Conservation (phyloP, 2,329 filamentous ascomycete genomes). For the Epichloe gansuensis region DNA sequence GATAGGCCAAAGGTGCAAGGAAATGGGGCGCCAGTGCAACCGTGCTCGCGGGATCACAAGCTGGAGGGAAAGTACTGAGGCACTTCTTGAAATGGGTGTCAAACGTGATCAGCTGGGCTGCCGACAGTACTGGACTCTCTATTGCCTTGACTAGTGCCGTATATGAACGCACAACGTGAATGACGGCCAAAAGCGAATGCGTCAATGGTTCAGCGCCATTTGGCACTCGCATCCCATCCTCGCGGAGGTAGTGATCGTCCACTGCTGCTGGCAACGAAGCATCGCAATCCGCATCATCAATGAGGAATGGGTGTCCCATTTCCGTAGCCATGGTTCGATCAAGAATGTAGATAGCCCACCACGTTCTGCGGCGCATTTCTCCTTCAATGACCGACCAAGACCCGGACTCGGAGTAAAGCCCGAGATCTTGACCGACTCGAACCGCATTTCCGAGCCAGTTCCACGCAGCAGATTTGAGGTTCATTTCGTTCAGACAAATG, state of each 20-base stretch:
- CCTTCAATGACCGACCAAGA: constrained; percentile 64
- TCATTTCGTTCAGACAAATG: constrained; percentile 74
- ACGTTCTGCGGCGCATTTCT: constrained; percentile 77
- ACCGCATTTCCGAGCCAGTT: constrained; percentile 74
- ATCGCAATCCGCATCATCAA: constrained; percentile 82
- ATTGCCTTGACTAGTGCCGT: constrained; percentile 61
- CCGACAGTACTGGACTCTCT: constrained; percentile 51
- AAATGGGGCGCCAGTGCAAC: constrained; percentile 61
- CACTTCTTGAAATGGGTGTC: constrained; percentile 72
- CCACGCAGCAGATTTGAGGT: constrained; percentile 75
- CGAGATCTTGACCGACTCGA: constrained; percentile 70
- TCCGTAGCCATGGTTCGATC: constrained; percentile 75
- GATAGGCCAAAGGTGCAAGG: constrained; percentile 61
- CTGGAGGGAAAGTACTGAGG: constrained; percentile 60
- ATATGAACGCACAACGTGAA: constrained; percentile 72
- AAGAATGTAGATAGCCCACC: constrained; percentile 89
- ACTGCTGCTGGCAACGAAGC: constrained; percentile 65
- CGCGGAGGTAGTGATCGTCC: constrained; percentile 65
- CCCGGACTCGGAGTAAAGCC: constrained; percentile 63
- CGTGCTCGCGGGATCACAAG: constrained; percentile 56
- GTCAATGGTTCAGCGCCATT: constrained; percentile 44
- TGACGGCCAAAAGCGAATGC: constrained; percentile 63
- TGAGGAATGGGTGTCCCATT: constrained; percentile 66
- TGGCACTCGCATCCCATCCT: constrained; percentile 41
- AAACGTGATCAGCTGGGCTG: constrained; percentile 60